These are phyloP conservation scores for Gautieria morchelliformis DNA, from an alignment of 768 basidiomycete species.

Conservation along the genomic window DNA sequence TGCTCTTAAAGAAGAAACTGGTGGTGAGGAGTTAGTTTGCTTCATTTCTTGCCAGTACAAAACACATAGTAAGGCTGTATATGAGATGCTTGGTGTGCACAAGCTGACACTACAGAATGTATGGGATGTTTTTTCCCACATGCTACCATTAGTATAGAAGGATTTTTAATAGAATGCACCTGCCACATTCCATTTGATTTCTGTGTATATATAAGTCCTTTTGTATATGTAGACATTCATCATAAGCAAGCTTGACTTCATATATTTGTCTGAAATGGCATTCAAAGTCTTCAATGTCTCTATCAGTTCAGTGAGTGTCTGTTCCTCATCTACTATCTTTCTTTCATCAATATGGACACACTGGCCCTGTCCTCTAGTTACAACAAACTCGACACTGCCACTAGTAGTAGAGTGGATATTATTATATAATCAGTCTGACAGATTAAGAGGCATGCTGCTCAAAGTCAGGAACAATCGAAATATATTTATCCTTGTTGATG, in stretches of 20 bases:
- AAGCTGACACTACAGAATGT: constrained; percentile 18
- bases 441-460: not conserved
- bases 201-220: too few species aligned
- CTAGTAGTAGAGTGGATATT: not conserved
- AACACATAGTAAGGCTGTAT: constrained; percentile 12
- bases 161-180: not conserved
- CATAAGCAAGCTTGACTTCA: not conserved
- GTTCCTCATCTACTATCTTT: not conserved
- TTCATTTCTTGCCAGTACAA: constrained; percentile 25
- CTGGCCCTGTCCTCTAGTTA: too few species aligned
- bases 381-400: not conserved
- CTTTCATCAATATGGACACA: not conserved
- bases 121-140: constrained; percentile 21
- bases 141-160: not conserved
- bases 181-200: not conserved
- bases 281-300: not conserved
- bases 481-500: not conserved
- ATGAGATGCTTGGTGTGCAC: constrained; percentile 11
- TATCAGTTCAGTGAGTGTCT: not conserved
- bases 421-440: not conserved
- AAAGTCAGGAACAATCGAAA: not conserved
- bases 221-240: not conserved
- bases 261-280: not conserved
- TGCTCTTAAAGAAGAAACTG: constrained; percentile 23
- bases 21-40: constrained; percentile 21